phyloP scores from a whole-genome alignment of 805 yeast genomes.

The Priceomyces castillae region DNA sequence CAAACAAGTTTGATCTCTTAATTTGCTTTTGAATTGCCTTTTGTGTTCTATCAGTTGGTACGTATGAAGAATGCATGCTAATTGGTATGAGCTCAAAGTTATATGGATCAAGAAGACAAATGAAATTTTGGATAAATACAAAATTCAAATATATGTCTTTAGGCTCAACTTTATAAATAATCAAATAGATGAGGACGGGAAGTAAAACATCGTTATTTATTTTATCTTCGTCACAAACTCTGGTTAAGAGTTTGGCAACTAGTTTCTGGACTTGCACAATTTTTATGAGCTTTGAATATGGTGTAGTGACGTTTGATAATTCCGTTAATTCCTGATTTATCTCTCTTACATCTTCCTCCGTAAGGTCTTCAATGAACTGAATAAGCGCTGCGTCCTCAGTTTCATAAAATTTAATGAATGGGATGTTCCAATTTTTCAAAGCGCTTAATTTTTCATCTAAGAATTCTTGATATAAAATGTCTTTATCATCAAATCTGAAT shows the following conservation, averaged over 20 bases:
- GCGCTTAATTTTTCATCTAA: slow-evolving; percentile 31
- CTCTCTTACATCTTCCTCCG: slow-evolving; percentile 15
- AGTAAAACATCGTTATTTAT: slow-evolving; percentile 40
- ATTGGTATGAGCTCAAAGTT: slow-evolving; percentile 20
- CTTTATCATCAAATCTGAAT: slow-evolving; percentile 38
- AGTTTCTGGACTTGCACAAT: slow-evolving; percentile 33
- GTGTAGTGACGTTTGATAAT: slow-evolving; percentile 25
- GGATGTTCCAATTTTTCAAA: slow-evolving; percentile 24
- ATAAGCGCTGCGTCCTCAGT: slow-evolving; percentile 12
- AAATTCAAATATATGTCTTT: slow-evolving; percentile 35
- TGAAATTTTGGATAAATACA: slow-evolving; percentile 35
- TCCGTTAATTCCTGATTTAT: slow-evolving; percentile 17
- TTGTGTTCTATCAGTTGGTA: slow-evolving; percentile 15
- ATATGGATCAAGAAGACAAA: slow-evolving; percentile 32
- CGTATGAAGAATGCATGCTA: slow-evolving; percentile 19
- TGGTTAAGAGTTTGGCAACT: slow-evolving; percentile 18
- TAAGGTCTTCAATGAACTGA: slow-evolving; percentile 16
- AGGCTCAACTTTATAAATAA: slow-evolving; percentile 26
- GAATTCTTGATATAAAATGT: slow-evolving; percentile 34
- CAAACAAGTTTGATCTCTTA: slow-evolving; percentile 23
- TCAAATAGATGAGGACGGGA: slow-evolving; percentile 37
- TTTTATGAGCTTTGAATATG: slow-evolving; percentile 28
- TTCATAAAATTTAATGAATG: slow-evolving; percentile 31
- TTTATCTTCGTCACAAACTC: slow-evolving; percentile 16
- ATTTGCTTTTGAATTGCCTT: slow-evolving; percentile 14